Conservation (phyloP, 371 early-diverging fungal species). For the Actinomortierella wolfii region DNA sequence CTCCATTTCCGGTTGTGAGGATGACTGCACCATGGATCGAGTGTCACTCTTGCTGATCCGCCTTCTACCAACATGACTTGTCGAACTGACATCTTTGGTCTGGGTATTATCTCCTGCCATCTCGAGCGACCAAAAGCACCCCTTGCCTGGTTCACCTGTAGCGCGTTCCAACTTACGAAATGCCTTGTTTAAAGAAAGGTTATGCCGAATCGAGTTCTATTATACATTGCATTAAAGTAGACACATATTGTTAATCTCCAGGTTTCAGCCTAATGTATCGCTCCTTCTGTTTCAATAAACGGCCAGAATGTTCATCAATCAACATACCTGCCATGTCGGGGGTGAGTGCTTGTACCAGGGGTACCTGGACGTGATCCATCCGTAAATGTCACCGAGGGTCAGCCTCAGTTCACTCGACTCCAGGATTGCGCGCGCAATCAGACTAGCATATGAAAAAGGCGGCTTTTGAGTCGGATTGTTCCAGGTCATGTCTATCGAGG, state of each 20-base stretch:
- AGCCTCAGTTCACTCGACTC: conserved; percentile 7
- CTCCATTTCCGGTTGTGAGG: background rate
- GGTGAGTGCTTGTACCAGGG: conserved; percentile 7
- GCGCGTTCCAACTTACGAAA: conserved; percentile 77
- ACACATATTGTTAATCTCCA: conserved; percentile 10
- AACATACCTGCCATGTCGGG: conserved; percentile 24
- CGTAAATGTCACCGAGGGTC: conserved; percentile 22
- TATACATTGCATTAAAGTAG: conserved; percentile 10
- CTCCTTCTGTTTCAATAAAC: background rate
- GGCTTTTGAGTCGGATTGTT: conserved; percentile 8
- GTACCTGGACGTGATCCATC: conserved; percentile 11
- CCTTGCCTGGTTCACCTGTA: conserved; percentile 75
- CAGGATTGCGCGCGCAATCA: conserved; percentile 11
- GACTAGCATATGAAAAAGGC: conserved; percentile 13
- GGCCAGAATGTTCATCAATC: background rate
- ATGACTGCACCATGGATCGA: background rate
- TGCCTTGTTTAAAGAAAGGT: conserved; percentile 82
- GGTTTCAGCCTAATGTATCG: too few species aligned
- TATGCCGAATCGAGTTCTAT: conserved; percentile 87
- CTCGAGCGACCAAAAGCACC: conserved; percentile 50
- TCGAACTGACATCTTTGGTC: background rate
- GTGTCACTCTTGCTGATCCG: background rate
- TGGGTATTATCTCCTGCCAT: background rate
- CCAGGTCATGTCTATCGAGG: background rate
- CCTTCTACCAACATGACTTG: background rate